These are phyloP conservation scores for Durio zibethinus DNA, from an alignment of 345 rosid genomes.

Conservation along the genomic window DNA sequence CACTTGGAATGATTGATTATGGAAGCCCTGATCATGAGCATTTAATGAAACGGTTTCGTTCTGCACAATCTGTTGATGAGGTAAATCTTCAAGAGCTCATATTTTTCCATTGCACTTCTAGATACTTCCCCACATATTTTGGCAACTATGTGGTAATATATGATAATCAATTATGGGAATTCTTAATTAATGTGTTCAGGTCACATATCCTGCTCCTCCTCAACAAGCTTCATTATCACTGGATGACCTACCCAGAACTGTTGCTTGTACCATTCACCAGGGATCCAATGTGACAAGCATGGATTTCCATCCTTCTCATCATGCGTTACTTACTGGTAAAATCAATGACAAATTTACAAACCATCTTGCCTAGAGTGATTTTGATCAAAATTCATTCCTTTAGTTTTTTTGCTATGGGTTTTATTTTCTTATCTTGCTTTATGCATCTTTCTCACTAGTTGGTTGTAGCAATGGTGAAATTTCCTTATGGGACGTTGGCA, in stretches of 20 bases:
- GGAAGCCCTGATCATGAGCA: conserved; percentile 59
- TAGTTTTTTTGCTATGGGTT: not conserved
- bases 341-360: not conserved
- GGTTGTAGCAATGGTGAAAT: conserved; percentile 67
- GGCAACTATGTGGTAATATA: not conserved
- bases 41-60: conserved; percentile 53
- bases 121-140: conserved; percentile 4
- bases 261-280: conserved; percentile 53
- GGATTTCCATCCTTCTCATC: conserved; percentile 71
- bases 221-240: conserved; percentile 51
- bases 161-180: not conserved
- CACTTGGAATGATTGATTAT: conserved; percentile 56
- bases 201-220: conserved; percentile 53
- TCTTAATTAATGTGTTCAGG: conserved; percentile 32
- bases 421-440: conserved; percentile 14
- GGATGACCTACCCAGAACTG: conserved; percentile 62
- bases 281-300: conserved; percentile 63
- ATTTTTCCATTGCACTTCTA: not conserved
- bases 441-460: conserved; percentile 33
- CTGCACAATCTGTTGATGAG: conserved; percentile 63
- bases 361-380: not conserved
- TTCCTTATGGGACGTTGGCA: conserved; percentile 59
- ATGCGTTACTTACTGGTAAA: conserved; percentile 57
- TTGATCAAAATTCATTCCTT: not conserved
- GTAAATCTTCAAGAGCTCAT: conserved; percentile 17